Base-by-base conservation (phyloP, 1,284 basidiomycete species). In the Trametes versicolor region DNA sequence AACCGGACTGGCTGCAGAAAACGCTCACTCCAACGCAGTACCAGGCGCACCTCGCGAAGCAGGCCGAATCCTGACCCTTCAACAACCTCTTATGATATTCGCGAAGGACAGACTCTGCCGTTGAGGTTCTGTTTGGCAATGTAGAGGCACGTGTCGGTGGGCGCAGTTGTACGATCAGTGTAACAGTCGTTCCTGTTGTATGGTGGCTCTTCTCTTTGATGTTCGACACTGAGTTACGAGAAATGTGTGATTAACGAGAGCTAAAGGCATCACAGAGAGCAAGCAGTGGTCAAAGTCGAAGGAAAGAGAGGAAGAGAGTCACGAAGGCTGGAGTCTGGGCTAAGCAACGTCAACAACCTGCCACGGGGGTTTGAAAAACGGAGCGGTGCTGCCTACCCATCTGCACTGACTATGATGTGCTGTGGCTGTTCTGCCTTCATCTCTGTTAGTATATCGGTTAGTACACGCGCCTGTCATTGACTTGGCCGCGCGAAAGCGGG, bases 1-100 rank as follows among this genome's bases (percentile, higher is more conserved):
- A 17, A 51, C 29, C 50, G 5, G 23, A 3, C 4, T 17, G 23
- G 41, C 12, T 47, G 15, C 69, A 93, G 91, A 93, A 89, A 88
- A 89, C 90, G 2, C 87, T 89, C 65, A 93, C 92, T 10, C 90
- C 88, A 8, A 82, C 84, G 69, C 90, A 93, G 75, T 93, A 88
- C 72, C 82, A 89, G 59, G 82, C 81, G 0, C 76, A 85, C 21
- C 70, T 83, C 57, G 80, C 79, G 25, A 85, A 85, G 69, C 79
- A 79, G 37, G 58, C 67, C 9, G 58, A 67, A 10, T 65, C 48
- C 6, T 49, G 48, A 49, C 17, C 25, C 17, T n/a, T n/a, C n/a
- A n/a, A n/a, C 2, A 29, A 1, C 27, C 23, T 49, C 29, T 17
- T 25, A 29, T 49, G 48, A 13, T 12, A 9, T 21, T 12, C 7